Evolutionary conservation across 768 basidiomycete species (phyloP).

Genomic region (Lentinula aciculospora): DNA sequence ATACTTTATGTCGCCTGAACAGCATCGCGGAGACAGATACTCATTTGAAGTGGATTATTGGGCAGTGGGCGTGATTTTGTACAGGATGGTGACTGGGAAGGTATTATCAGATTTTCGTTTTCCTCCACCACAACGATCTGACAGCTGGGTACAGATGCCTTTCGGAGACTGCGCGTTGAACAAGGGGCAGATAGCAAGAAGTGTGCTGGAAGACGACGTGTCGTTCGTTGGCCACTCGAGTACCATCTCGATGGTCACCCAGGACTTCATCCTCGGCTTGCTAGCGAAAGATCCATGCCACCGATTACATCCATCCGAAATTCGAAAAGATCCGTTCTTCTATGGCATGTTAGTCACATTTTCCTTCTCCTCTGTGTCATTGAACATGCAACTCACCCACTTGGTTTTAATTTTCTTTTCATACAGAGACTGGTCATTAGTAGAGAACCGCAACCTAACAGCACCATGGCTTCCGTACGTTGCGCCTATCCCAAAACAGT

Average conservation of each 20-base stretch:
- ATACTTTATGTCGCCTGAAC: conserved; percentile 16
- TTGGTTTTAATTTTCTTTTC: background rate
- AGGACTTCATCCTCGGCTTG: conserved; percentile 5
- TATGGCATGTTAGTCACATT: conserved; percentile 7
- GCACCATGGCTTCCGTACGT: conserved; percentile 10
- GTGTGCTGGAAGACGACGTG: conserved; percentile 10
- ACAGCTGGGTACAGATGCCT: conserved; percentile 8
- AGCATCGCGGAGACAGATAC: conserved; percentile 12
- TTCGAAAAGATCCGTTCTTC: conserved; percentile 8
- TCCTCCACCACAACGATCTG: background rate
- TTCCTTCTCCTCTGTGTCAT: background rate
- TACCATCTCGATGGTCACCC: background rate
- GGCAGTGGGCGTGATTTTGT: conserved; percentile 69
- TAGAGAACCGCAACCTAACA: conserved; percentile 2
- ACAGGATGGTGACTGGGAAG: conserved; percentile 57
- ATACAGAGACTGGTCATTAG: conserved; percentile 10
- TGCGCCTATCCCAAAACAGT: conserved; percentile 7
- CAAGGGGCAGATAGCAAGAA: conserved; percentile 5
- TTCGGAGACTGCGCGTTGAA: conserved; percentile 8
- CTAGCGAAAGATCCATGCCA: conserved; percentile 6
- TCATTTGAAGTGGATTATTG: conserved; percentile 48
- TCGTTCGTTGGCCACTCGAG: conserved; percentile 3
- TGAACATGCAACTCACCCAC: conserved; percentile 5
- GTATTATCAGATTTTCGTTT: background rate
- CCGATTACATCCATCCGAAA: conserved; percentile 1